Base-by-base conservation (phyloP, 306 rosid species). In the Rosa lucieae region DNA sequence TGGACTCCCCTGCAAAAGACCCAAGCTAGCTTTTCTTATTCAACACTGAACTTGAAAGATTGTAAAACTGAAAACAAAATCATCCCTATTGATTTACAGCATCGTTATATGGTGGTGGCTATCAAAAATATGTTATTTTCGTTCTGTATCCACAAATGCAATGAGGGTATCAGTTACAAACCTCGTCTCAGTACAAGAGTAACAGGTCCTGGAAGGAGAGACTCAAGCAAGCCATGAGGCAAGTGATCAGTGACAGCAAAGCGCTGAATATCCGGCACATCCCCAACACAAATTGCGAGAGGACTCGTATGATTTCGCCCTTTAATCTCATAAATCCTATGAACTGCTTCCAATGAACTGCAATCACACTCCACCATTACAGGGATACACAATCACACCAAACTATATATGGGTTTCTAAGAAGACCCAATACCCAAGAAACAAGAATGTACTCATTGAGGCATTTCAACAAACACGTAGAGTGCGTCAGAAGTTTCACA, bases 171-270 rank as follows among this genome's bases (percentile, higher is more conserved):
- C 37, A 69, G 70, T 61, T 17, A 78, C 89, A 74, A 71, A 94
- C 98, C 98, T 89, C 97, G 87, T 47, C 66, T 87, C 23, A 94
- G 85, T 35, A 94, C 87, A 76, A 91, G 89, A 15, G 97, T 92
- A n/a, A 94, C 97, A 44, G 98, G 98, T 21, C 98, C 98, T 1
- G 98, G 98, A 62, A 94, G 90, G 72, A 94, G 93, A 82, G 88
- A 80, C 79, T 89, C 92, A 80, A 94, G 95, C 78, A 94, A 84
- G 73, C 89, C 90, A 76, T 69, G 71, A 51, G 98, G 97, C 83
- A 94, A 89, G 83, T 89, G 87, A 67, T 90, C 90, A 10, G 85
- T 89, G 73, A 87, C 82, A 47, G 98, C 94, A 84, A 86, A 94
- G 14, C 87, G 93, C 23, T 79, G 39, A 68, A 92, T 89, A 66